Percentiles rank a stretch among this genome's conserved stretches.
Conservation (phyloP, 306 rosid genomes). For the Vigna mungo region DNA sequence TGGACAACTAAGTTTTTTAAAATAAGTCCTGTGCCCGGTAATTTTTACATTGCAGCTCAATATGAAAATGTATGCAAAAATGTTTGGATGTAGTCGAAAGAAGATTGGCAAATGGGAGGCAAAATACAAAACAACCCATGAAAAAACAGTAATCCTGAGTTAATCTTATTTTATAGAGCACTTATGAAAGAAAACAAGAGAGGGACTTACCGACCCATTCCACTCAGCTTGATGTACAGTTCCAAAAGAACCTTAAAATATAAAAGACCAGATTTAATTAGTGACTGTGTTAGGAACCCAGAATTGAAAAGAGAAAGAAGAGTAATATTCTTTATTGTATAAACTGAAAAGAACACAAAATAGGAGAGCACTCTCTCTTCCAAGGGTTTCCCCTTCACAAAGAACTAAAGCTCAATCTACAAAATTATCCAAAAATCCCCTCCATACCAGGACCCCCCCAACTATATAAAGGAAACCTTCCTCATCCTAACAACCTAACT, state of each 20-base stretch:
- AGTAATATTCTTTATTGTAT: too few species aligned
- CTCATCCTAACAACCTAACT: too few species aligned
- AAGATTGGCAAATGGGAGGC: background rate
- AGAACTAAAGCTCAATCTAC: too few species aligned
- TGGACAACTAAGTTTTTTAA: background rate
- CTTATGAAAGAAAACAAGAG: background rate
- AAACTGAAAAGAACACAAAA: too few species aligned
- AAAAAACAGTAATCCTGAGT: background rate
- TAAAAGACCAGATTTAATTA: conserved; percentile 40
- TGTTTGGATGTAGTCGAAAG: background rate
- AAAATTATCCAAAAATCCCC: too few species aligned
- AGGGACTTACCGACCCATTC: conserved; percentile 89
- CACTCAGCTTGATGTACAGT: conserved; percentile 98
- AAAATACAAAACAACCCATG: background rate
- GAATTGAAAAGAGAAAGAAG: too few species aligned
- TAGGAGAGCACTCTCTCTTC: too few species aligned
- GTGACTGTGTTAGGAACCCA: background rate
- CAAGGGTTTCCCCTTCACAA: too few species aligned
- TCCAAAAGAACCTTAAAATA: conserved; percentile 91
- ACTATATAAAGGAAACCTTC: too few species aligned
- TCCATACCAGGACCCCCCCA: too few species aligned
- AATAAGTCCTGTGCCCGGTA: background rate
- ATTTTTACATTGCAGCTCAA: background rate
- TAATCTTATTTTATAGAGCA: background rate
- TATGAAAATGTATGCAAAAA: background rate